These are phyloP conservation scores for Cordyceps javanica DNA, from an alignment of 2,329 filamentous ascomycete genomes.

Conservation along the genomic window DNA sequence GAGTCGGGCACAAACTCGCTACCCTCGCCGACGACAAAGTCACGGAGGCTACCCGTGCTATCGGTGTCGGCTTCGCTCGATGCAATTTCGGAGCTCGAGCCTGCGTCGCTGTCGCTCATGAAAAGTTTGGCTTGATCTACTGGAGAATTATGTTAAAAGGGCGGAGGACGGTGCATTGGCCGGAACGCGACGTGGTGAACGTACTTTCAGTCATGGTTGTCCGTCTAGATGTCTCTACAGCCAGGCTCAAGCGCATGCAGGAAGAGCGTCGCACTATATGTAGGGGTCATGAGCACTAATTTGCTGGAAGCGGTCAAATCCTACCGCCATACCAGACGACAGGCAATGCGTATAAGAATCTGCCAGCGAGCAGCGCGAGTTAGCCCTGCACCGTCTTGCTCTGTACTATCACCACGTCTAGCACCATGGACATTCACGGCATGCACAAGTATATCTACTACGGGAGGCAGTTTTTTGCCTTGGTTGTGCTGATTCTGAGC, in stretches of 20 bases:
- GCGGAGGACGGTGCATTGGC: neutral
- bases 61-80: neutral
- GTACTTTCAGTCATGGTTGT: neutral
- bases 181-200: neutral
- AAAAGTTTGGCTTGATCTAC: neutral
- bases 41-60: neutral
- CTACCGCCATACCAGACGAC: neutral
- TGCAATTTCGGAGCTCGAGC: neutral
- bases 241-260: neutral
- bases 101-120: neutral
- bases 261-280: neutral
- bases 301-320: neutral
- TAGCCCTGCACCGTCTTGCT: neutral
- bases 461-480: neutral
- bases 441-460: neutral
- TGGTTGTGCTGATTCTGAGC: neutral
- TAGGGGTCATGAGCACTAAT: neutral
- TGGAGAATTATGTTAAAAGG: neutral
- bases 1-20: neutral
- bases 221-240: neutral
- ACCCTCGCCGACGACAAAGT: neutral
- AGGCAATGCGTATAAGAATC: neutral
- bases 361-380: neutral
- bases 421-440: neutral
- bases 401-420: neutral